Base-by-base conservation (phyloP, 2,329 filamentous ascomycete species). In the Hymenoscyphus albidus region DNA sequence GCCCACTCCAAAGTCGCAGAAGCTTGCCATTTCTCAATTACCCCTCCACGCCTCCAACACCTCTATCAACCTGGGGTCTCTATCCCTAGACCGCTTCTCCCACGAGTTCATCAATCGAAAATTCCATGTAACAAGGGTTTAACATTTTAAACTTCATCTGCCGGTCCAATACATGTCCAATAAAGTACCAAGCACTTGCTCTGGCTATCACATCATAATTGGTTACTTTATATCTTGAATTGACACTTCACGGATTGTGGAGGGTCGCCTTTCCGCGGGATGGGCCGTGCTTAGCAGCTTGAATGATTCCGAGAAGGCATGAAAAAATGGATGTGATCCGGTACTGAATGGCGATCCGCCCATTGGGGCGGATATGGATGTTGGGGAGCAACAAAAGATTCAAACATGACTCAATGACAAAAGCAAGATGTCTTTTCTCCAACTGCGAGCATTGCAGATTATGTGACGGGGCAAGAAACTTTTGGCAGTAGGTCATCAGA, bases 211-310 rank as follows among this genome's bases (percentile, higher is more conserved):
- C 48, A 54, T 22, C 12, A 5, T 27, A 22, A 18, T n/a, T 54
- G 27, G 27, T 27, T 27, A 27, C 48, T 54, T 27, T 12, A 54
- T 22, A 12, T 13, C 12, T 54, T 54, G 48, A 54, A 54, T 12
- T 7, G 48, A 13, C 48, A 54, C 48, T 12, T 54, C 48, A 54
- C 22, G 13, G 22, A 27, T 27, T 12, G 48, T 54, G 18, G 48
- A 54, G 48, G 48, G 48, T 54, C 22, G 13, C 62, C 27, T 38
- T 48, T 42, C 48, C 18, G 66, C 66, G 68, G 68, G 66, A 68
- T 62, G 62, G 39, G 22, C 66, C 68, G 66, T 66, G 65, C 58
- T 54, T 27, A 31, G 10, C 18, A 54, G 13, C 18, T 54, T 54
- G 48, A 4, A 54, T 27, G 22, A 54, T 54, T 54, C 48, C 9